These are phyloP conservation scores for Microcyclosporella mali DNA, from an alignment of 2,329 filamentous ascomycete genomes.

Conservation along the genomic window DNA sequence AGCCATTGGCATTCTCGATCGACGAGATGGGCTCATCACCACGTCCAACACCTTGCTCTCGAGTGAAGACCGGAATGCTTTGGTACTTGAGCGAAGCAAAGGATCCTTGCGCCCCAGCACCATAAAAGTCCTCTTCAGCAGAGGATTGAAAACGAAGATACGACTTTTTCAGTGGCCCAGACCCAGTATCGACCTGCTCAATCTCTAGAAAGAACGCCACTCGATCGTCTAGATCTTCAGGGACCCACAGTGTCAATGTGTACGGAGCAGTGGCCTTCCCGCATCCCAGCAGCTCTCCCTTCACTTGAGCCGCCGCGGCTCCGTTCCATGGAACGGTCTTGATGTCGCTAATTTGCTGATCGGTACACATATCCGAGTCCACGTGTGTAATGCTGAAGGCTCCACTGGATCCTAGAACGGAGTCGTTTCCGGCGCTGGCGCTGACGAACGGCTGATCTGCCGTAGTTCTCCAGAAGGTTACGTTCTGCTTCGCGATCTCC, in stretches of 20 bases:
- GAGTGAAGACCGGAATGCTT: constrained; percentile 24
- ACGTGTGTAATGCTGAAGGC: constrained; percentile 25
- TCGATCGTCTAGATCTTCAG: constrained; percentile 13
- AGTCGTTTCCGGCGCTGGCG: constrained; percentile 24
- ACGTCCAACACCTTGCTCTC: constrained; percentile 29
- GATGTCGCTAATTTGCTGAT: constrained; percentile 19
- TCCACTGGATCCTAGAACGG: constrained; percentile 18
- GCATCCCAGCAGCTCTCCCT: constrained; percentile 18
- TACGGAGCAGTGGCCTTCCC: constrained; percentile 17
- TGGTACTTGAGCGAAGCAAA: constrained; percentile 27
- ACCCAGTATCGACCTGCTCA: constrained; percentile 4
- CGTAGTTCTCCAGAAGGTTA: constrained; percentile 19
- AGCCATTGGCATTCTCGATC: constrained; percentile 21
- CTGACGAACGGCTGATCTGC: constrained; percentile 21
- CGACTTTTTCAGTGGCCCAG: constrained; percentile 20
- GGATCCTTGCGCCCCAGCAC: constrained; percentile 24
- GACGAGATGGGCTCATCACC: constrained; percentile 25
- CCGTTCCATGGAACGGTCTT: constrained; percentile 12
- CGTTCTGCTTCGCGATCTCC: constrained; percentile 13
- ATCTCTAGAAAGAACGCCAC: constrained; percentile 21
- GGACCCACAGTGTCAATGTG: constrained; percentile 21
- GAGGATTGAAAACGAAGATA: constrained; percentile 22
- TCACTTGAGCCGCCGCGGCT: constrained; percentile 17
- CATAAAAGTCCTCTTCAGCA: constrained; percentile 24
- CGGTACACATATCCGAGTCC: constrained; percentile 19